Conservation (phyloP, 768 basidiomycete genomes). For the Fomitopsis pulvina region DNA sequence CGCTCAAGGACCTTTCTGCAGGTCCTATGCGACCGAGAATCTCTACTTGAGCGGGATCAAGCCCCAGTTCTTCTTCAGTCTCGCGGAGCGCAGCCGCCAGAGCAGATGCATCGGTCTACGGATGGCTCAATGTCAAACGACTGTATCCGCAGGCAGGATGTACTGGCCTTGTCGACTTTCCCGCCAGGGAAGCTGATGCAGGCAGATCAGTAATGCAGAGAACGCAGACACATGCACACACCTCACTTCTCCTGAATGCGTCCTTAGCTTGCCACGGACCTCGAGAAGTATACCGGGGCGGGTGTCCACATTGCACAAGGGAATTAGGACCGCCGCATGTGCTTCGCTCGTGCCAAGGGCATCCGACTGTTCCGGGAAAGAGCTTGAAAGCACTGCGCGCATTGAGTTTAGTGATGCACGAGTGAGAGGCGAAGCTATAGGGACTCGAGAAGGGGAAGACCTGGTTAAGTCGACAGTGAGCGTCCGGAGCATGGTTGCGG, state of each 20-base stretch:
- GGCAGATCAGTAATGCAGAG: not conserved
- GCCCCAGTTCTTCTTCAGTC: conserved; percentile 67
- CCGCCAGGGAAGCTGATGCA: conserved; percentile 69
- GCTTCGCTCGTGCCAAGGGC: conserved; percentile 23
- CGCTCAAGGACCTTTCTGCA: conserved; percentile 48
- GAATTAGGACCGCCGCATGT: conserved; percentile 69
- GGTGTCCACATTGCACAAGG: conserved; percentile 67
- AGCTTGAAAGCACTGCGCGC: conserved; percentile 19
- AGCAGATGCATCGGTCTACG: conserved; percentile 38
- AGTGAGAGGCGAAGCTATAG: conserved; percentile 32
- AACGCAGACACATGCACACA: conserved; percentile 21
- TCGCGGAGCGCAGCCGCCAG: conserved; percentile 61
- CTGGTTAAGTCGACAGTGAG: conserved; percentile 12
- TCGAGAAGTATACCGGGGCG: conserved; percentile 66
- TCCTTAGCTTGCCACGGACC: conserved; percentile 56
- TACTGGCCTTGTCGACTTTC: conserved; percentile 52
- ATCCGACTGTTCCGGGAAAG: conserved; percentile 12
- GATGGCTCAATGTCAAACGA: not conserved
- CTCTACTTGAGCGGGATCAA: conserved; percentile 53
- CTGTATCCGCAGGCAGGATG: not conserved
- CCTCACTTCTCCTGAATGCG: conserved; percentile 83
- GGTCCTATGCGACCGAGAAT: conserved; percentile 62
- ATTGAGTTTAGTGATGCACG: conserved; percentile 27
- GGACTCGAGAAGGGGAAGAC: conserved; percentile 16
- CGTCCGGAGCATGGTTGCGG: conserved; percentile 20